Base-by-base conservation (phyloP, 2,329 filamentous ascomycete species). In the Stagonosporopsis tanaceti region DNA sequence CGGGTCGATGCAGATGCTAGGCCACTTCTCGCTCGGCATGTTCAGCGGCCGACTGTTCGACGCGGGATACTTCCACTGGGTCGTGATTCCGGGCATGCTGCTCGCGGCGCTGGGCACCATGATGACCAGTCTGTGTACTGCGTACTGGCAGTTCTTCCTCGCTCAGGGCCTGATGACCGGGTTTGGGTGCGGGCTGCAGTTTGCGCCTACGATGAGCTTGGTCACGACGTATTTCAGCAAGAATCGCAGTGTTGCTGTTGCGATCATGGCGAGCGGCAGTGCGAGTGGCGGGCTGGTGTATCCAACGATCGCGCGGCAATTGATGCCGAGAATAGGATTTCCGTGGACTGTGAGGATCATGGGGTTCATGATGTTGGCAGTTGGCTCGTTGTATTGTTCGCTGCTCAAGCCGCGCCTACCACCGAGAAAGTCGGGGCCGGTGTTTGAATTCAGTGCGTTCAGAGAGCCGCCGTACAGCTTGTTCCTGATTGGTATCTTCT, bases 221-320 rank as follows among this genome's bases (percentile, higher is more conserved):
- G 66, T 76, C 2, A 65, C 68, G 1, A 87, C 85, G 0, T 89
- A 88, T 53, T 91, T 90, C 63, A 78, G 78, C 8, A 81, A 73
- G n/a, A 83, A 83, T n/a, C 80, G 84, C 4, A 82, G 81, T 0
- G 76, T 89, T 2, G 88, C 87, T 0, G 79, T 90, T 17, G 85
- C 85, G 0, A 79, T 88, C 7, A 80, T 81, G 9, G 85, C 86
- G 0, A 83, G 82, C 0, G 89, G 89, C 1, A 85, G 85, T 25
- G 82, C 82, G 0, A 84, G 84, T 0, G 89, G 88, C 1, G 87
- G 87, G 0, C 76, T 89, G 22, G 79, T 90, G 2, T 91, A 88
- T 67, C 87, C 88, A 0, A 78, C 85, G 1, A 68, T 82, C n/a
- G 77, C 79, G 1, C 68, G 77, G 15, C 81, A 86, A 51, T 73